Evolutionary conservation across 1,139 yeast species (phyloP).

Genomic region (Zygoascus hellenicus): DNA sequence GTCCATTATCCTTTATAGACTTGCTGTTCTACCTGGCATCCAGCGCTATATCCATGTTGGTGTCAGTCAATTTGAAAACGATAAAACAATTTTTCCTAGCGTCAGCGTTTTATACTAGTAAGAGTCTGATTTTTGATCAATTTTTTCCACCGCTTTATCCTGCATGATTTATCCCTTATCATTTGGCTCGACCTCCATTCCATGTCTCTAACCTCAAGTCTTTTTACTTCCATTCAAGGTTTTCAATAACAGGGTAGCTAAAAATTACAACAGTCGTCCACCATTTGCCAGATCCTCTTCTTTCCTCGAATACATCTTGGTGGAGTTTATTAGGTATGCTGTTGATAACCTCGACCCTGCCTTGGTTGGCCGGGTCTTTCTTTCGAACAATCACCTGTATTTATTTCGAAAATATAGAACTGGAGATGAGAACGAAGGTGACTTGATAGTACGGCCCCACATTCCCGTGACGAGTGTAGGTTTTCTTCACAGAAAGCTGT

Average conservation of each 20-base stretch:
- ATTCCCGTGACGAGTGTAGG: no score
- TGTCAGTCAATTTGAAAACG: no score
- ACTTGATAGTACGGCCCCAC: conserved; percentile 11
- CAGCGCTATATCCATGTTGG: conserved; percentile 2
- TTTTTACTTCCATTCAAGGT: conserved; percentile 20
- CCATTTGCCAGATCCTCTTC: conserved; percentile 25
- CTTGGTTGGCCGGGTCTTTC: conserved; percentile 22
- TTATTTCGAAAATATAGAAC: conserved; percentile 24
- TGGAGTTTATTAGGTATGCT: conserved; percentile 23
- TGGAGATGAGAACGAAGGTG: conserved; percentile 29
- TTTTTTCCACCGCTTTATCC: no score
- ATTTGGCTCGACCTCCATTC: no score
- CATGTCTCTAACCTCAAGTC: background rate
- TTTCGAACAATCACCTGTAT: conserved; percentile 21
- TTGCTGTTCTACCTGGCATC: conserved; percentile 15
- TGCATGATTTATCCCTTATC: no score
- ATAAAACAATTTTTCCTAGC: no score
- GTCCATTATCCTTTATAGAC: conserved; percentile 19
- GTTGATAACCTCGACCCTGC: conserved; percentile 19
- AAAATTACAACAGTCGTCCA: conserved; percentile 24
- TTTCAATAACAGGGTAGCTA: conserved; percentile 19
- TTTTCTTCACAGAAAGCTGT: no score
- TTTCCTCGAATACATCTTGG: conserved; percentile 24
- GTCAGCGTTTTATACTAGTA: no score
- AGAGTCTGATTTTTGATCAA: no score